phyloP scores from a whole-genome alignment of 2,329 filamentous ascomycete species.

The Fusarium cicatricum region DNA sequence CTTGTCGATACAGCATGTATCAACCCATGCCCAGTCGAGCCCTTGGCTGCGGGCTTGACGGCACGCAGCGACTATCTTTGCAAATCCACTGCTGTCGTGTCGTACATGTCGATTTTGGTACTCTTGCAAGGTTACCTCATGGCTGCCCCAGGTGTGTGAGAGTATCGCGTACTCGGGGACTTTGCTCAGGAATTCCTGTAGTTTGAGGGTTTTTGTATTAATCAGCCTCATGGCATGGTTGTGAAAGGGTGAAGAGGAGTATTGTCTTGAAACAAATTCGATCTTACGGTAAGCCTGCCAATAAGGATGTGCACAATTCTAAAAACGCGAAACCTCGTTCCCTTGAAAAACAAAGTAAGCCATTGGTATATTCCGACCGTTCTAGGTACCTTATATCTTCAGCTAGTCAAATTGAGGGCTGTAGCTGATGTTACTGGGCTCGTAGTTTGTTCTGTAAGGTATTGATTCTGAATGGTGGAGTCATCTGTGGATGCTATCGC shows the following conservation, averaged over 20 bases:
- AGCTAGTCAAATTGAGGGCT: too few species aligned
- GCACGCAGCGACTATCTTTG: conserved; percentile 16
- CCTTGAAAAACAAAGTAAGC: too few species aligned
- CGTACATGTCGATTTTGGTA: background rate
- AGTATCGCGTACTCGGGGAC: conserved; percentile 11
- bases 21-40: conserved; percentile 20
- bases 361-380: too few species aligned
- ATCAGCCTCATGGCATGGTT: conserved; percentile 4
- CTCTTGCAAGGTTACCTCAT: conserved; percentile 8
- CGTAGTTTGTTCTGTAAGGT: too few species aligned
- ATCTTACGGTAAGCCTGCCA: too few species aligned
- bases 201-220: conserved; percentile 1
- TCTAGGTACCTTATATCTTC: too few species aligned
- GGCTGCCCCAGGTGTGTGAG: conserved; percentile 13
- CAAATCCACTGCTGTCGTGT: background rate
- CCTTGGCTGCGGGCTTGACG: conserved; percentile 10
- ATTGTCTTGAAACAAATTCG: too few species aligned
- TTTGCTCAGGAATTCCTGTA: background rate
- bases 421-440: too few species aligned
- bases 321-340: too few species aligned
- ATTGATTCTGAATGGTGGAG: too few species aligned
- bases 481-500: too few species aligned
- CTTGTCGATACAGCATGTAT: conserved; percentile 32
- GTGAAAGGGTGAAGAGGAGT: background rate
- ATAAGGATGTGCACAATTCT: too few species aligned